Base-by-base conservation (phyloP, 2,329 filamentous ascomycete genomes). In the Fusarium beomiforme region DNA sequence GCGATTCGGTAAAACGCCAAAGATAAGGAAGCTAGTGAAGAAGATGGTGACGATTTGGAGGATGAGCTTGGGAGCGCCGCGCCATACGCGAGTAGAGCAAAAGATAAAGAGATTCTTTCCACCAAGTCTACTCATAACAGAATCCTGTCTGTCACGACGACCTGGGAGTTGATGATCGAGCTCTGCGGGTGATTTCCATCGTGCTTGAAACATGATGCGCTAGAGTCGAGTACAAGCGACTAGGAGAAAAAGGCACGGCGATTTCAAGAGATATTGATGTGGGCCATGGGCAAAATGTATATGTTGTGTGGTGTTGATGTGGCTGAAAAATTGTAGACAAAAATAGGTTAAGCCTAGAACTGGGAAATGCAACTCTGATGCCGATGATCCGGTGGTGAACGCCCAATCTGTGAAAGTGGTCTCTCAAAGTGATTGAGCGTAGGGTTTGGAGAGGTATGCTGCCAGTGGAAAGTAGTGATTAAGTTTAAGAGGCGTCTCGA, bases 21-120 rank as follows among this genome's bases (percentile, higher is more conserved):
- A 70, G 41, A 82, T 56, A 37, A 80, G 65, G 41, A 78, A 66
- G 9, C 78, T 36, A 9, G 75, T 65, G 17, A 81, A 41, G 29
- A 79, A 57, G n/a, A 74, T 67, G 17, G 72, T 70, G 16, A 59
- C 44, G 42, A 77, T 43, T 37, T 79, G 78, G 36, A 81, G 56
- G 4, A 81, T 31, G 9, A 79, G 64, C 13, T 79, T 77, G 4
- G 78, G 70, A 10, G 78, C 76, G 42, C 80, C 79, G 36, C 81
- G 83, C 69, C 81, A 82, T 67, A 83, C 80, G 57, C 78, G 83
- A 39, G 81, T 81, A 24, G 83, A 83, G 74, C 82, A 78, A 54
- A 83, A 79, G 72, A 81, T 76, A 24, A 81, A 76, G 36, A 83
- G 75, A 54, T 79, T 79, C 33, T 71, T 76, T 53, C 73, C 61